Evolutionary conservation across 768 basidiomycete genomes (phyloP).

Genomic region (Leccinum fibrillosum): DNA sequence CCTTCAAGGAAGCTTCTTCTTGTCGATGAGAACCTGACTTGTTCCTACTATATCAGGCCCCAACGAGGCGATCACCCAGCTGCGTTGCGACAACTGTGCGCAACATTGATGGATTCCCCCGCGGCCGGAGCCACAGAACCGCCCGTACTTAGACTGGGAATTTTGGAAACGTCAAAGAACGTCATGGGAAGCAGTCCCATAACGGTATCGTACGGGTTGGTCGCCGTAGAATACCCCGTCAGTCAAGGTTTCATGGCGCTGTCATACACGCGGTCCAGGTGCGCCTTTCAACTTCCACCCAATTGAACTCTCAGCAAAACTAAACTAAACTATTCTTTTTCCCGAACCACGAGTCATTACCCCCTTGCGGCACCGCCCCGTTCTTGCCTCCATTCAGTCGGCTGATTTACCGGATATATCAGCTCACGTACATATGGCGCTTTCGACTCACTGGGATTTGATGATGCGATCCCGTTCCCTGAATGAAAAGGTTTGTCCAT

Average conservation of each 20-base stretch:
- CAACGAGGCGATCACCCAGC: conserved; percentile 6
- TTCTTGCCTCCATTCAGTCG: conserved; percentile 7
- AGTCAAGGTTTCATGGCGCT: conserved; percentile 34
- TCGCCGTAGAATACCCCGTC: conserved; percentile 31
- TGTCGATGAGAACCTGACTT: conserved; percentile 14
- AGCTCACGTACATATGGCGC: conserved; percentile 3
- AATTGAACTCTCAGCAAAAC: background rate
- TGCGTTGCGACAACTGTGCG: conserved; percentile 2
- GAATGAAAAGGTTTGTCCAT: conserved; percentile 18
- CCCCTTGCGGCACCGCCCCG: conserved; percentile 26
- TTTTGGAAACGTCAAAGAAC: conserved; percentile 20
- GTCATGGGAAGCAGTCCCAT: conserved; percentile 29
- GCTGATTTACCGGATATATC: conserved; percentile 37
- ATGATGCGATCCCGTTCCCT: conserved; percentile 15
- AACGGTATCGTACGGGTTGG: conserved; percentile 21
- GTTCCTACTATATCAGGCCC: conserved; percentile 16
- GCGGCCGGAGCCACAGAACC: conserved; percentile 15
- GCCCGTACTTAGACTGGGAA: conserved; percentile 6
- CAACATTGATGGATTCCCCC: conserved; percentile 8
- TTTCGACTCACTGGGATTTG: conserved; percentile 14
- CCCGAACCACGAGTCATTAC: conserved; percentile 16
- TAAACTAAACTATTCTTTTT: conserved; percentile 23
- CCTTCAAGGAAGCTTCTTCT: background rate
- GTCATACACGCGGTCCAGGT: conserved; percentile 32
- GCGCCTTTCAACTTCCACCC: conserved; percentile 9